These are phyloP conservation scores for Medicago lupulina DNA, from an alignment of 306 rosid species.

Conservation along the genomic window DNA sequence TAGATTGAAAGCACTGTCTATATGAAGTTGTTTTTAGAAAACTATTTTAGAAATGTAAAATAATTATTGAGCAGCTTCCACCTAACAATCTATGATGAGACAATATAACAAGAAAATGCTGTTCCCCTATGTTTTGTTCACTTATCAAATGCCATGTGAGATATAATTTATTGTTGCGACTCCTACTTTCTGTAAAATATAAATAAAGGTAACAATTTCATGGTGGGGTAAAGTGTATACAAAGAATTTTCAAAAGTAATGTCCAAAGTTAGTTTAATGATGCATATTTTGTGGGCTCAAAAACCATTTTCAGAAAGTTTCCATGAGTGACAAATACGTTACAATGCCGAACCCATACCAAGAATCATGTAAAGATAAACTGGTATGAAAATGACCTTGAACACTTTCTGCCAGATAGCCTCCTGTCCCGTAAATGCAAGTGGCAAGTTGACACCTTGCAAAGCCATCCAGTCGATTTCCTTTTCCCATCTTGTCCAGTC, in stretches of 20 bases:
- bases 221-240: not conserved
- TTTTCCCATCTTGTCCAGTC: conserved; percentile 94
- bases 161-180: not conserved
- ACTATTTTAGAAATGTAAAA: conserved; percentile 8
- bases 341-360: conserved; percentile 12
- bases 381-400: conserved; percentile 55
- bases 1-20: not conserved
- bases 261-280: not conserved
- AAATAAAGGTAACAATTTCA: conserved; percentile 9
- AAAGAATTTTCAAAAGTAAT: not conserved
- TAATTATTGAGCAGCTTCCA: not conserved
- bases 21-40: conserved; percentile 18
- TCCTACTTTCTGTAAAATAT: not conserved
- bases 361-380: conserved; percentile 18
- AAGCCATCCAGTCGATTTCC: conserved; percentile 98
- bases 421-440: conserved; percentile 94
- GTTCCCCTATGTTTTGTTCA: not conserved
- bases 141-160: not conserved
- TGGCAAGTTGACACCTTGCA: conserved; percentile 88
- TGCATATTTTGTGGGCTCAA: conserved; percentile 12
- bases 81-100: conserved; percentile 6
- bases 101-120: not conserved
- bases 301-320: not conserved
- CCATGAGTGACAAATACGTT: not conserved
- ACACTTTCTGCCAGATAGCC: conserved; percentile 91